Evolutionary conservation across 2,329 filamentous ascomycete species (phyloP).

Genomic region (Stachybotrys elegans): DNA sequence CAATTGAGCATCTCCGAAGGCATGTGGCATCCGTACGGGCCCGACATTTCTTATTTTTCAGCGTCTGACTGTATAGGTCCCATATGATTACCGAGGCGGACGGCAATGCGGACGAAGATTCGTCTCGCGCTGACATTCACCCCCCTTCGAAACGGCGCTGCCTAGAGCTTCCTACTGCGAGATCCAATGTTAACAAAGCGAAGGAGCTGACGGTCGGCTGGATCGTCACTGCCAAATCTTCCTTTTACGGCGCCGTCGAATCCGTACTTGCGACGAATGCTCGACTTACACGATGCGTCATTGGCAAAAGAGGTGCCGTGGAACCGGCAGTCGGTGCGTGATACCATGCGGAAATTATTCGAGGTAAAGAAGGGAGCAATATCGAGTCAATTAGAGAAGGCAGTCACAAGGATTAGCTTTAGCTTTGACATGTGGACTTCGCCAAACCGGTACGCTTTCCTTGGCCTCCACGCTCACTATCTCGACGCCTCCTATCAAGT

Average conservation of each 20-base stretch:
- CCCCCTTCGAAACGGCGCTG: conserved; percentile 1
- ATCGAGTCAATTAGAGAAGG: conserved; percentile 2
- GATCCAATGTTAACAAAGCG: conserved; percentile 2
- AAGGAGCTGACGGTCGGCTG: conserved; percentile 2
- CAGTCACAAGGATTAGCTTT: conserved; percentile 2
- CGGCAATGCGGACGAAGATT: conserved; percentile 2
- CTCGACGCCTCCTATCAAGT: conserved; percentile 1
- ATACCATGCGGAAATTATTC: conserved; percentile 3
- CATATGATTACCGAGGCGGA: too few relatives aligned
- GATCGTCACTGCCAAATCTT: conserved; percentile 3
- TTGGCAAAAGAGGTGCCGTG: conserved; percentile 2
- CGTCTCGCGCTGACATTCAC: conserved; percentile 2
- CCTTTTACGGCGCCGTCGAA: conserved; percentile 2
- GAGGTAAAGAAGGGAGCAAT: conserved; percentile 2
- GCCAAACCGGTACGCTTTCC: neutral
- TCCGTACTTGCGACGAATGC: conserved; percentile 2
- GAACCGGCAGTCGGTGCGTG: conserved; percentile 1
- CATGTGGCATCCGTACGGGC: neutral
- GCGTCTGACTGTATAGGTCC: neutral
- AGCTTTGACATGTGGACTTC: neutral
- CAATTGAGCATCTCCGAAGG: conserved; percentile 1
- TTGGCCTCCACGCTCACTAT: neutral
- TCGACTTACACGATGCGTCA: conserved; percentile 1
- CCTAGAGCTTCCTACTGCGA: conserved; percentile 1
- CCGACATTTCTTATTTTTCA: neutral